A percentile compares a stretch with the other conserved stretches of the same genome.
Evolutionary conservation across 495 filamentous ascomycete species (phyloP).

Genomic region (Aspergillus steynii): DNA sequence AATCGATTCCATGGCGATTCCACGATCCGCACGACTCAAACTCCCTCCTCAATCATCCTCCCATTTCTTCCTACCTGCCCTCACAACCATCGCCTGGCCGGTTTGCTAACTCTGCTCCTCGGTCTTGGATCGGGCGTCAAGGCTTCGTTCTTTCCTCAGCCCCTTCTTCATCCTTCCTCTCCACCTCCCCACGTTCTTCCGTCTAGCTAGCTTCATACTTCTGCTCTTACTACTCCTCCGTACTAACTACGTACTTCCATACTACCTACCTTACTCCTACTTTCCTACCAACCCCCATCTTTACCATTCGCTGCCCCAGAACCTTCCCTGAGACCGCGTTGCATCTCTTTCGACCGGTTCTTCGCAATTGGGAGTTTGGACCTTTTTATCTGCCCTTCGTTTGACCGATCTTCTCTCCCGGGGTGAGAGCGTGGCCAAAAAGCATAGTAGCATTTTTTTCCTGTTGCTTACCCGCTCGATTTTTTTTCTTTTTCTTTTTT

Average conservation of each 20-base stretch:
- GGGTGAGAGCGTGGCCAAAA: not conserved
- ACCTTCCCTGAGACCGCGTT: not conserved
- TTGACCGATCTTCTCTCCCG: not conserved
- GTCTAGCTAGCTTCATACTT: conserved; percentile 25
- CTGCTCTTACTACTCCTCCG: conserved; percentile 10
- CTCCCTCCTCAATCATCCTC: too few species aligned
- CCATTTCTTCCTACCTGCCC: too few species aligned
- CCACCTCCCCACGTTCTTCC: not conserved
- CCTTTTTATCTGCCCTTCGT: not conserved
- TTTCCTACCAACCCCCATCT: not conserved
- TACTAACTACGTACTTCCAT: not conserved
- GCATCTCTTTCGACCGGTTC: not conserved
- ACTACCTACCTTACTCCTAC: conserved; percentile 1
- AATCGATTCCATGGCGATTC: too few species aligned
- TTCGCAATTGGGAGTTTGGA: not conserved
- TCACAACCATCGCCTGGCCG: too few species aligned
- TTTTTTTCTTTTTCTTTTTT: conserved; percentile 7
- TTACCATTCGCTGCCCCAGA: not conserved
- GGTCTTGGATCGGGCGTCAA: not conserved
- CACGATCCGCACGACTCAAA: too few species aligned
- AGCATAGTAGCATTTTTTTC: not conserved
- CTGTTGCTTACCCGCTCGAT: conserved; percentile 5
- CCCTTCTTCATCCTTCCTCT: not conserved
- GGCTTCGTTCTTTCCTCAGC: not conserved
- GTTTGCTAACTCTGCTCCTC: not conserved